These are phyloP conservation scores for Aspergillus chevalieri DNA, from an alignment of 2,329 filamentous ascomycete species.

Conservation along the genomic window DNA sequence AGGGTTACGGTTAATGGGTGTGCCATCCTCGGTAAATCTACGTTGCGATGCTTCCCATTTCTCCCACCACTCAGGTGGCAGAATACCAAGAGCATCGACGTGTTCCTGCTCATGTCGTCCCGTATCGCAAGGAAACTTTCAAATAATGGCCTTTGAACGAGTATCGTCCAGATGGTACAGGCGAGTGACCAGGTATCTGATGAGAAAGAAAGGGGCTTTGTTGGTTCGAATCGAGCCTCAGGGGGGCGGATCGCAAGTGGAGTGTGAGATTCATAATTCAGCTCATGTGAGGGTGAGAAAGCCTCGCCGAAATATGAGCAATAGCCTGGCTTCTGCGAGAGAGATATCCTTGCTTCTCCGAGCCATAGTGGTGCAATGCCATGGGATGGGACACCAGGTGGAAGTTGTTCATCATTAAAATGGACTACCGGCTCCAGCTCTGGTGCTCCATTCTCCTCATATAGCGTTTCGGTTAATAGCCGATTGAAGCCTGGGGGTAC, in stretches of 20 bases:
- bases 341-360: constrained; percentile 24
- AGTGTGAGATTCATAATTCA: constrained; percentile 22
- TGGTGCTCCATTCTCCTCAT: constrained; percentile 15
- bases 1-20: too few relatives aligned
- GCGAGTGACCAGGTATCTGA: constrained; percentile 40
- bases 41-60: constrained; percentile 18
- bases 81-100: constrained; percentile 25
- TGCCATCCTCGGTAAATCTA: constrained; percentile 19
- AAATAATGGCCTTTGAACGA: constrained; percentile 27
- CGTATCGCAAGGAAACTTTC: constrained; percentile 20
- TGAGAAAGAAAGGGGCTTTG: constrained; percentile 25
- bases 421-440: constrained; percentile 13
- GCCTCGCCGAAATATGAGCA: constrained; percentile 35
- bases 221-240: constrained; percentile 32
- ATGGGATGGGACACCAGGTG: constrained; percentile 23
- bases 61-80: constrained; percentile 24
- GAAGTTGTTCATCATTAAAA: constrained; percentile 18
- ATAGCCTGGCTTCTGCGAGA: constrained; percentile 20
- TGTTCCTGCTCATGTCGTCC: constrained; percentile 26
- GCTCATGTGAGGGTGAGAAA: constrained; percentile 22
- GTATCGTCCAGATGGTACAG: constrained; percentile 32
- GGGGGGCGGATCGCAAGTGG: constrained; percentile 27
- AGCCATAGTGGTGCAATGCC: constrained; percentile 30
- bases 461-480: constrained; percentile 14
- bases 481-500: constrained; percentile 10